Evolutionary conservation across 257 asterid species (phyloP).

Genomic region (Nicotiana obtusifolia): DNA sequence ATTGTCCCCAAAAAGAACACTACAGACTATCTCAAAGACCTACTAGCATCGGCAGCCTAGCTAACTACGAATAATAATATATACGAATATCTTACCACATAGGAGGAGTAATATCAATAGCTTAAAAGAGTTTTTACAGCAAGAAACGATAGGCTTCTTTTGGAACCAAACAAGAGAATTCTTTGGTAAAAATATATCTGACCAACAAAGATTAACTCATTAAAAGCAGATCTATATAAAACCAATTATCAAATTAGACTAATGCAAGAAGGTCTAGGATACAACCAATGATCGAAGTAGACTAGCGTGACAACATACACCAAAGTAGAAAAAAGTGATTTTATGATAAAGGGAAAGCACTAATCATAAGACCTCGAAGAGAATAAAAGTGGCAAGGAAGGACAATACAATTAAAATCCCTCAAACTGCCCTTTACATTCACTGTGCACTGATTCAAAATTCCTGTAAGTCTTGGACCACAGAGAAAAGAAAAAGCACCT

Average conservation of each 20-base stretch:
- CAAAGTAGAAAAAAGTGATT: neutral
- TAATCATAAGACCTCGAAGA: neutral
- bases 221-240: neutral
- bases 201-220: neutral
- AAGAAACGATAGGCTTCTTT: neutral
- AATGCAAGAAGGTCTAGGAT: neutral
- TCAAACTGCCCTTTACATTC: neutral
- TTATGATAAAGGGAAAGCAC: neutral
- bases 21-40: neutral
- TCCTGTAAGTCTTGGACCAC: neutral
- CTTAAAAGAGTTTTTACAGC: neutral
- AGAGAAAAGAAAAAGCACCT: neutral
- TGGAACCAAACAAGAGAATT: neutral
- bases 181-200: neutral
- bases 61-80: neutral
- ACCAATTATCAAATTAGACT: neutral
- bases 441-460: neutral
- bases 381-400: neutral
- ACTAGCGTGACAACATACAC: neutral
- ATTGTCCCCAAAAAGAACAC: neutral
- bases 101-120: neutral
- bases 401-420: neutral
- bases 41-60: neutral
- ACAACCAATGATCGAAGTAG: neutral
- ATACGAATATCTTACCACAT: neutral